A percentile compares a stretch with the other conserved stretches of the same genome.
Evolutionary conservation across 768 basidiomycete genomes (phyloP).

Genomic region (Collybiopsis confluens): DNA sequence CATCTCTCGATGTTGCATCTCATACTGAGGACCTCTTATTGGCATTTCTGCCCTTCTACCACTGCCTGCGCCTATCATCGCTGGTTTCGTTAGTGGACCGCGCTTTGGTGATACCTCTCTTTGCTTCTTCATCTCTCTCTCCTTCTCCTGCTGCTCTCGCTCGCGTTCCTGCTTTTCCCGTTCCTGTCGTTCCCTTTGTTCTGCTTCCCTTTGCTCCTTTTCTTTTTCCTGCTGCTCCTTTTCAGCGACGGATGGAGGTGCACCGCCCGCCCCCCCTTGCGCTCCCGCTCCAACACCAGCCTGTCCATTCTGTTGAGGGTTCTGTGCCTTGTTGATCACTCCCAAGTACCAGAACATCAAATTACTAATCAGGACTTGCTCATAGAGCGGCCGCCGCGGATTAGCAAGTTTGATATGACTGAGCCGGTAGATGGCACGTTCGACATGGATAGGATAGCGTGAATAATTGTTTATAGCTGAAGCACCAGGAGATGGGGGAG

Average conservation of each 20-base stretch:
- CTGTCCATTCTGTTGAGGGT: slow-evolving; percentile 28
- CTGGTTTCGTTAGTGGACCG: slow-evolving; percentile 65
- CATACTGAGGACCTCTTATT: slow-evolving; percentile 86
- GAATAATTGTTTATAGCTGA: slow-evolving; percentile 46
- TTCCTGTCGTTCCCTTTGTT: slow-evolving; percentile 35
- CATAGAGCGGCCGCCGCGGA: slow-evolving; percentile 91
- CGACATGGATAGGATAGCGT: slow-evolving; percentile 97
- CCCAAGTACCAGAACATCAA: slow-evolving; percentile 99
- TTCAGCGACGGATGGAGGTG: slow-evolving; percentile 19
- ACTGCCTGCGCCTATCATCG: slow-evolving; percentile 41
- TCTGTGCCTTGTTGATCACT: slow-evolving; percentile 90
- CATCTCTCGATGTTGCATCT: slow-evolving; percentile 91
- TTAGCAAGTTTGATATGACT: slow-evolving; percentile 99
- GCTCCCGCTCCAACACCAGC: slow-evolving; percentile 34
- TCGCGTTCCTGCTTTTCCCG: slow-evolving; percentile 38
- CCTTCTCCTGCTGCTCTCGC: slow-evolving; percentile 41
- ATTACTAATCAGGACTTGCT: slow-evolving; percentile 92
- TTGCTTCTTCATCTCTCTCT: slow-evolving; percentile 46
- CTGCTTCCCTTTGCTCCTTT: slow-evolving; percentile 37
- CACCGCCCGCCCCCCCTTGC: slow-evolving; percentile 36
- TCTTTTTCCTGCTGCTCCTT: slow-evolving; percentile 39
- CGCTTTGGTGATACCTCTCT: slow-evolving; percentile 49
- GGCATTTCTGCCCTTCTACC: slow-evolving; percentile 80
- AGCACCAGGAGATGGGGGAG: slow-evolving; percentile 56
- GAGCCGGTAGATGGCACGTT: slow-evolving; percentile 93